phyloP scores from a whole-genome alignment of 257 asterid genomes.

The Rauvolfia tetraphylla region DNA sequence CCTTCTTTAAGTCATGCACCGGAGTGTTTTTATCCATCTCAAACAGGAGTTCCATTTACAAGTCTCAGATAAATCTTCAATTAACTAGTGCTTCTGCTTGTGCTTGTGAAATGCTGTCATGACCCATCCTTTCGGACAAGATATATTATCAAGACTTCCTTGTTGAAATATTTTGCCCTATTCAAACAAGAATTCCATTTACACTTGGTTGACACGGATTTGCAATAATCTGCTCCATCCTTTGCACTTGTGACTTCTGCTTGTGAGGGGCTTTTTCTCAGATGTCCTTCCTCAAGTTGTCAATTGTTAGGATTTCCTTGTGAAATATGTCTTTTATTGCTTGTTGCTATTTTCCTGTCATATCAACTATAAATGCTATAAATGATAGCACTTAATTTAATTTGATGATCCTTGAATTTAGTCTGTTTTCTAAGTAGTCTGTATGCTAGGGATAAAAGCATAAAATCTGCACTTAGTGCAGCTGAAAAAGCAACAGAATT shows the following conservation, averaged over 20 bases:
- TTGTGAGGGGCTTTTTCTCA: background rate
- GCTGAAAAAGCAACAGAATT: background rate
- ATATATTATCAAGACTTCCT: background rate
- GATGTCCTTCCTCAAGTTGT: background rate
- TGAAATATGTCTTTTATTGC: background rate
- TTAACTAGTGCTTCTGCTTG: background rate
- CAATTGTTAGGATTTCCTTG: background rate
- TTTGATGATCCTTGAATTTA: background rate
- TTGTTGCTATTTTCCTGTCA: background rate
- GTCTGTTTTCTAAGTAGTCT: background rate
- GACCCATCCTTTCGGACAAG: background rate
- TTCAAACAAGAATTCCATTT: background rate
- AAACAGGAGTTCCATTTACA: background rate
- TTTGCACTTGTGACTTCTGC: background rate
- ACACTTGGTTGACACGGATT: background rate
- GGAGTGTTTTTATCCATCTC: background rate
- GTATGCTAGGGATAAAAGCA: background rate
- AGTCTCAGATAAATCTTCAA: background rate
- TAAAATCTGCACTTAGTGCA: background rate
- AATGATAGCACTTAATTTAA: background rate
- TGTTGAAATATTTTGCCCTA: background rate
- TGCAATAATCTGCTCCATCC: background rate
- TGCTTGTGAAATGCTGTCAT: background rate
- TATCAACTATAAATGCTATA: background rate
- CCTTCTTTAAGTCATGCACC: background rate